Evolutionary conservation across 305 asterid species (phyloP).

Genomic region (Plantago lanceolata): DNA sequence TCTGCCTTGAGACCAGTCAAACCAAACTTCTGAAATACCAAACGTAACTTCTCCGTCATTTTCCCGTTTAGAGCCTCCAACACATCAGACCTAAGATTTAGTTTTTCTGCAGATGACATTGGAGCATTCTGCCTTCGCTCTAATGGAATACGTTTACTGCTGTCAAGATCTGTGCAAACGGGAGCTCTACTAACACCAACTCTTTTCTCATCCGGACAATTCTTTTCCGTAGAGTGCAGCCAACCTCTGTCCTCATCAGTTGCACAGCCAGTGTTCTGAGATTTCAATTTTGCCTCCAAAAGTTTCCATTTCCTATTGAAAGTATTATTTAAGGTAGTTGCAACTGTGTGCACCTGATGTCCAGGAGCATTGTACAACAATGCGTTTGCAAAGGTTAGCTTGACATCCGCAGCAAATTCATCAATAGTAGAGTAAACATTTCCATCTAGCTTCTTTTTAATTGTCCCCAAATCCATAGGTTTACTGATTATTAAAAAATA

Average conservation of each 20-base stretch:
- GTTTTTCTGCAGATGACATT: not conserved
- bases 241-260: slow-evolving; percentile 26
- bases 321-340: slow-evolving; percentile 37
- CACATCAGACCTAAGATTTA: slow-evolving; percentile 34
- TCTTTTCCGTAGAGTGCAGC: slow-evolving; percentile 19
- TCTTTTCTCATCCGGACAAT: slow-evolving; percentile 18
- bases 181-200: slow-evolving; percentile 25
- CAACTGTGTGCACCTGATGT: slow-evolving; percentile 39
- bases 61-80: slow-evolving; percentile 30
- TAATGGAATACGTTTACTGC: slow-evolving; percentile 23
- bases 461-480: slow-evolving; percentile 90
- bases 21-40: slow-evolving; percentile 28
- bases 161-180: slow-evolving; percentile 13
- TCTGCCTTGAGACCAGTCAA: slow-evolving; percentile 23
- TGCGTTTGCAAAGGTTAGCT: slow-evolving; percentile 69
- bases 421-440: slow-evolving; percentile 41
- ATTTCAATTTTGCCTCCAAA: slow-evolving; percentile 42
- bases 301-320: slow-evolving; percentile 56
- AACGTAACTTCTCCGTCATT: slow-evolving; percentile 31
- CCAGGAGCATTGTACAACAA: slow-evolving; percentile 58
- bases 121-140: slow-evolving; percentile 29
- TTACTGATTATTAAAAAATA: slow-evolving; percentile 47
- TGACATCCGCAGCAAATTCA: slow-evolving; percentile 67
- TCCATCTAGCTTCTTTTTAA: slow-evolving; percentile 48
- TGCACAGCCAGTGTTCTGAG: slow-evolving; percentile 14